Conservation (phyloP, 805 yeast genomes). For the Kodamaea laetipori region DNA sequence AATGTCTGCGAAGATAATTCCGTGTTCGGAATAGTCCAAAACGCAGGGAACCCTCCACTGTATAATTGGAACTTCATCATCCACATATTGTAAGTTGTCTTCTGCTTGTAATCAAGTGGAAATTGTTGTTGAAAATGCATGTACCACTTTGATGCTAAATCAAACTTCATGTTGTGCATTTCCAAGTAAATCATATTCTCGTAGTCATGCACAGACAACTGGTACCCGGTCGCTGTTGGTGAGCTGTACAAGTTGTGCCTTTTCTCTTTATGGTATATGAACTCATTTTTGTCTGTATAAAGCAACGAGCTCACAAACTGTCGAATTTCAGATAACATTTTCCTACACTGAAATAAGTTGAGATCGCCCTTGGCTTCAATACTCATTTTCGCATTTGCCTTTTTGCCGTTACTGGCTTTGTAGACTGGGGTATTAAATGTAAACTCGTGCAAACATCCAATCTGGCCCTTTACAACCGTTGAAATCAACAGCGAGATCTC, state of each 20-base stretch:
- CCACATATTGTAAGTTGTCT: constrained; percentile 40
- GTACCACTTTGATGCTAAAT: constrained; percentile 44
- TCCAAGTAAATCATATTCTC: constrained; percentile 43
- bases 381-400: constrained; percentile 10
- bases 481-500: constrained; percentile 10
- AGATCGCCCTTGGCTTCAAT: constrained; percentile 6
- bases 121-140: constrained; percentile 31
- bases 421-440: constrained; percentile 12
- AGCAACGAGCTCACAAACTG: constrained; percentile 27
- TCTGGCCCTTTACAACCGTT: constrained; percentile 22
- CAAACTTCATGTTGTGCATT: constrained; percentile 36
- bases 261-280: constrained; percentile 23
- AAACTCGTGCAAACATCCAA: constrained; percentile 15
- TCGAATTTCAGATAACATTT: constrained; percentile 24
- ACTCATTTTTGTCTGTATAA: constrained; percentile 17
- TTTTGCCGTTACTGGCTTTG: constrained; percentile 9
- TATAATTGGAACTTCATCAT: constrained; percentile 32
- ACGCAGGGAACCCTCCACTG: constrained; percentile 33
- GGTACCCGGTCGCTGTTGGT: constrained; percentile 16
- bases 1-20: constrained; percentile 18
- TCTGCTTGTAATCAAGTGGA: constrained; percentile 15
- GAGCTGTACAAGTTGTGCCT: constrained; percentile 21
- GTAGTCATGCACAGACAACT: constrained; percentile 30
- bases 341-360: constrained; percentile 15
- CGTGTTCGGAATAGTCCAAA: constrained; percentile 32